phyloP scores from a whole-genome alignment of 2,329 filamentous ascomycete genomes.

The Alternaria rosae region DNA sequence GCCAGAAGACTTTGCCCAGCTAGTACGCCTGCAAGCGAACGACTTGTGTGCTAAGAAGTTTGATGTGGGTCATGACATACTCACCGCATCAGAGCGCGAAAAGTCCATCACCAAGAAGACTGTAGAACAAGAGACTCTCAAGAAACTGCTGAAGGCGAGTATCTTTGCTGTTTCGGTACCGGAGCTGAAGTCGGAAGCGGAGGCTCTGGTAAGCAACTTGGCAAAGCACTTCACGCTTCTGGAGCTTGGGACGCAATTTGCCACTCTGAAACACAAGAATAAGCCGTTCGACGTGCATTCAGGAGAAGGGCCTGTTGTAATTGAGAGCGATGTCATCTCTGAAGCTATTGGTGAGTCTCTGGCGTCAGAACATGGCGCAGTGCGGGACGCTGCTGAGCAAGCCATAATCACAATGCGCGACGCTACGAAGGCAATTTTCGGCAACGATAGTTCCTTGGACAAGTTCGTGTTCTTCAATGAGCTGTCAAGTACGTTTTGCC shows the following conservation, averaged over 20 bases:
- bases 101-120: conserved; percentile 88
- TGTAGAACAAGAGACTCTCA: conserved; percentile 80
- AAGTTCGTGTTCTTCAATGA: conserved; percentile 85
- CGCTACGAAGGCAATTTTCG: conserved; percentile 79
- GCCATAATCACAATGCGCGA: conserved; percentile 81
- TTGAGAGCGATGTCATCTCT: conserved; percentile 86
- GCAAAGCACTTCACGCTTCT: conserved; percentile 90
- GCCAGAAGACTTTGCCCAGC: conserved; percentile 85
- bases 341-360: conserved; percentile 91
- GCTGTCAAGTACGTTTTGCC: conserved; percentile 83
- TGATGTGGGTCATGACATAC: conserved; percentile 72
- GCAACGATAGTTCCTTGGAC: conserved; percentile 73
- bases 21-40: conserved; percentile 87
- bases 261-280: conserved; percentile 76
- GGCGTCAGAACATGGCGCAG: conserved; percentile 79
- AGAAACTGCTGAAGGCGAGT: conserved; percentile 86
- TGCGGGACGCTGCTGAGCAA: conserved; percentile 82
- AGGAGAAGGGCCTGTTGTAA: conserved; percentile 84
- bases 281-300: conserved; percentile 84
- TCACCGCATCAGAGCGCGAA: conserved; percentile 78
- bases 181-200: conserved; percentile 79
- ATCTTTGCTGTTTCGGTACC: conserved; percentile 85
- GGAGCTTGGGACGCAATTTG: conserved; percentile 85
- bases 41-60: conserved; percentile 78
- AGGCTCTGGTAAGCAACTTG: conserved; percentile 77